A percentile compares a stretch with the other conserved stretches of the same genome.
Evolutionary conservation across 1,284 basidiomycete species (phyloP).

Genomic region (Microbotryum violaceum): DNA sequence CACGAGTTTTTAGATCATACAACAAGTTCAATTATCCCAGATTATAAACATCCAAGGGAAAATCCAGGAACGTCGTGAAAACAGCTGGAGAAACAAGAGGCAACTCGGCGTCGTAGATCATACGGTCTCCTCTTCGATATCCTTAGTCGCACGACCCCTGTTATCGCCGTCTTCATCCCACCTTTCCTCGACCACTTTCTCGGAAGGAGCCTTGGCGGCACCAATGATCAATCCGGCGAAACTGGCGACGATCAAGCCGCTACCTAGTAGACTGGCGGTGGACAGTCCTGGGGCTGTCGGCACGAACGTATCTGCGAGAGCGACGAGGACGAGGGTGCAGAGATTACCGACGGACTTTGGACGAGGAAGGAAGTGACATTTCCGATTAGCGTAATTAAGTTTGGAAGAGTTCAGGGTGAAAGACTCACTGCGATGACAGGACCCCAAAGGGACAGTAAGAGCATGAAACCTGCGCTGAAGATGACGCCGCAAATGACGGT

Average conservation of each 20-base stretch:
- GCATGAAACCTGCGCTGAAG: conserved; percentile 72
- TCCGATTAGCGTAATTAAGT: conserved; percentile 36
- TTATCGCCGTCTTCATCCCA: too few relatives aligned
- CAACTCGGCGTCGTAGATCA: too few relatives aligned
- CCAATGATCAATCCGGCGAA: conserved; percentile 54
- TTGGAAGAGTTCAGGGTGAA: not conserved
- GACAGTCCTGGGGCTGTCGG: conserved; percentile 54
- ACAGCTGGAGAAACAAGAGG: too few relatives aligned
- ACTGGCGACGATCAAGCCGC: conserved; percentile 59
- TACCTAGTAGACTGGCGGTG: conserved; percentile 53
- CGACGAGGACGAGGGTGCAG: conserved; percentile 71
- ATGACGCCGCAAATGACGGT: conserved; percentile 51
- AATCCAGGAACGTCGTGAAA: too few relatives aligned
- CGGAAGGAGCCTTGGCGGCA: conserved; percentile 1
- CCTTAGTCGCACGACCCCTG: too few relatives aligned
- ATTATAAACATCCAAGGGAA: too few relatives aligned
- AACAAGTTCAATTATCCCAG: too few relatives aligned
- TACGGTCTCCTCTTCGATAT: too few relatives aligned
- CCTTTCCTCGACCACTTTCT: too few relatives aligned
- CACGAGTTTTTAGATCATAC: too few relatives aligned
- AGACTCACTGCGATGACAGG: conserved; percentile 52
- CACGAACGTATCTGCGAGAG: conserved; percentile 63
- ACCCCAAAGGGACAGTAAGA: conserved; percentile 70
- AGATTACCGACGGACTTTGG: conserved; percentile 63
- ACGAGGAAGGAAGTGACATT: not conserved